Base-by-base conservation (phyloP, 2,329 filamentous ascomycete species). In the Corynespora cassiicola region DNA sequence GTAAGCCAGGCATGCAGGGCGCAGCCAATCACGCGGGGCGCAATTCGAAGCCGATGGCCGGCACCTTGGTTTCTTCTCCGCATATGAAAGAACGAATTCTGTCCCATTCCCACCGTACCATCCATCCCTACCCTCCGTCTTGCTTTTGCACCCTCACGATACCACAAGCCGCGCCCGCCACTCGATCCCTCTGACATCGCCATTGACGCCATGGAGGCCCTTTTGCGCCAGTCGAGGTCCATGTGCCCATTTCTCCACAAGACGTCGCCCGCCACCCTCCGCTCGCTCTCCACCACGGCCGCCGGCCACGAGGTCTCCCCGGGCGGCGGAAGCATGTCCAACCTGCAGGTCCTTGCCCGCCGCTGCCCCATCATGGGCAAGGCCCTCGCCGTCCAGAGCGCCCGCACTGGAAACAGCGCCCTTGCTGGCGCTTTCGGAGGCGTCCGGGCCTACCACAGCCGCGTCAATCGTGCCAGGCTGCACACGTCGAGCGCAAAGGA, bases 301-400 rank as follows among this genome's bases (percentile, higher is more conserved):
- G 84, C 74, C 65, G 81, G 74, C 63, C 80, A 76, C 56, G 81
- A 83, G 68, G 78, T 80, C 47, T 87, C 87, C 36, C 86, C 85
- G 40, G 88, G 90, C 61, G 92, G 91, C 54, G 90, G 91, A 62
- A 90, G 89, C 72, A 96, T 97, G 84, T 96, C 90, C 64, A 97
- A 96, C 75, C 81, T 99, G 61, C 94, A 97, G 77, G 84, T 94
- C 56, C 84, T 95, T 64, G 94, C 90, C 61, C 86, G 90, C 66
- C 90, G 92, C 70, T 99, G 94, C 81, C 94, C 94, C 42, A 87
- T 99, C 71, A 99, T 99, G 94, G 92, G 91, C 71, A 95, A 96
- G 80, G 94, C 94, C 26, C 82, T 99, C 69, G 88, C 90, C 46
- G 86, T 96, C 24, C 92, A 96, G 78, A 75, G 73, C 44, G 72